phyloP scores from a whole-genome alignment of 2,329 filamentous ascomycete species.

The Penicillium brasilianum region DNA sequence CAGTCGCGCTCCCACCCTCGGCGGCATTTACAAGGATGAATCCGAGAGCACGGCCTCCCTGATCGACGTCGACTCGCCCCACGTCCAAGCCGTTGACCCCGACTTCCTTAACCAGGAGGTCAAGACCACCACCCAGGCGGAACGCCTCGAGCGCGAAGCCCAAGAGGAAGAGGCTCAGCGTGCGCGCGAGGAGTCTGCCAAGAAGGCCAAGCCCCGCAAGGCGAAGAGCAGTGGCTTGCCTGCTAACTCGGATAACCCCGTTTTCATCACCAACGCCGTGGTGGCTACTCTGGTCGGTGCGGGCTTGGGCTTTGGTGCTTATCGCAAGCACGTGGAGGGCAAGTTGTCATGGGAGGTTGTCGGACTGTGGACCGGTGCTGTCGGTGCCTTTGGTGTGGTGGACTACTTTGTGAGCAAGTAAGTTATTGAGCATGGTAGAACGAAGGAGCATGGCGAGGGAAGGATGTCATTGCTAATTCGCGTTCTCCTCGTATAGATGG shows the following conservation, averaged over 20 bases:
- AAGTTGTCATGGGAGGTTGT: conserved; percentile 54
- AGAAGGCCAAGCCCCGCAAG: conserved; percentile 38
- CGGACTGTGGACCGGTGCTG: conserved; percentile 48
- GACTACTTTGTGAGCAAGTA: conserved; percentile 59
- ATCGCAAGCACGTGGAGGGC: conserved; percentile 52
- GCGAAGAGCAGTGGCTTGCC: conserved; percentile 43
- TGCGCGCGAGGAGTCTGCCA: conserved; percentile 30
- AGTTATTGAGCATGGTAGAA: conserved; percentile 23
- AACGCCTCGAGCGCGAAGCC: conserved; percentile 49
- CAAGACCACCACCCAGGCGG: conserved; percentile 53
- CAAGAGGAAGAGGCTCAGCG: conserved; percentile 35
- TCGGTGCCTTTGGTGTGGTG: conserved; percentile 51
- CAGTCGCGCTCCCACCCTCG: conserved; percentile 50
- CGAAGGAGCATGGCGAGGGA: background rate
- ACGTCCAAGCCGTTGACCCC: conserved; percentile 50
- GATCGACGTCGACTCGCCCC: conserved; percentile 55
- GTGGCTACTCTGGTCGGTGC: conserved; percentile 47
- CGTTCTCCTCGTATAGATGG: conserved; percentile 46
- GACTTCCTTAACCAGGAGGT: conserved; percentile 49
- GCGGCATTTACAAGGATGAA: conserved; percentile 45
- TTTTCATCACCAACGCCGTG: conserved; percentile 53
- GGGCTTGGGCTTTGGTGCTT: conserved; percentile 54
- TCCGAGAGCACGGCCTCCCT: conserved; percentile 50
- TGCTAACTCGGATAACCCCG: conserved; percentile 53
- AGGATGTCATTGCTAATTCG: conserved; percentile 21